phyloP scores from a whole-genome alignment of 2,329 filamentous ascomycete genomes.

The Dactylellina sp. region DNA sequence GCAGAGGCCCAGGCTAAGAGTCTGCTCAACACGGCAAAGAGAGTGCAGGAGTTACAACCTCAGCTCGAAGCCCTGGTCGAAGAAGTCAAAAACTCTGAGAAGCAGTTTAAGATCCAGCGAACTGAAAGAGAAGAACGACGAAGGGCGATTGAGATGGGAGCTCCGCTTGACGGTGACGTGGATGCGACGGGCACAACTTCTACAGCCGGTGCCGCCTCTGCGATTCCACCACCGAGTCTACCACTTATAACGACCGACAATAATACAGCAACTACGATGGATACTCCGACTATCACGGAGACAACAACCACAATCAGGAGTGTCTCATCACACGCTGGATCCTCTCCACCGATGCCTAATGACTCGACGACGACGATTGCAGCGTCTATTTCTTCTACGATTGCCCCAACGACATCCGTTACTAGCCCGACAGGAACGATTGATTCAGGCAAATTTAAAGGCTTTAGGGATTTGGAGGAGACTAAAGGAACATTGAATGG shows the following conservation, averaged over 20 bases:
- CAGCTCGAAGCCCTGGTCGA: constrained; percentile 87
- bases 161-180: constrained; percentile 77
- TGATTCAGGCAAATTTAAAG: constrained; percentile 77
- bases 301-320: constrained; percentile 67
- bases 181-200: constrained; percentile 68
- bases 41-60: constrained; percentile 85
- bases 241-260: constrained; percentile 57
- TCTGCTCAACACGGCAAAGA: constrained; percentile 85
- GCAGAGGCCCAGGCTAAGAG: constrained; percentile 88
- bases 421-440: constrained; percentile 61
- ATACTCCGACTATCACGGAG: constrained; percentile 42
- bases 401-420: constrained; percentile 64
- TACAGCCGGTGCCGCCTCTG: constrained; percentile 31
- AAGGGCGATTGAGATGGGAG: constrained; percentile 87
- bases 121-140: constrained; percentile 97
- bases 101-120: constrained; percentile 94
- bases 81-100: constrained; percentile 93
- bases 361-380: constrained; percentile 57
- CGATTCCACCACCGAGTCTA: constrained; percentile 55
- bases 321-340: constrained; percentile 55
- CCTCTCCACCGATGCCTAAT: constrained; percentile 45
- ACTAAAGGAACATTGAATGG: constrained; percentile 69
- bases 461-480: constrained; percentile 91
- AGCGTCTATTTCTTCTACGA: constrained; percentile 53
- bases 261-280: constrained; percentile 17